Base-by-base conservation (phyloP, 148 eudicot species). In the Simmondsia chinensis region DNA sequence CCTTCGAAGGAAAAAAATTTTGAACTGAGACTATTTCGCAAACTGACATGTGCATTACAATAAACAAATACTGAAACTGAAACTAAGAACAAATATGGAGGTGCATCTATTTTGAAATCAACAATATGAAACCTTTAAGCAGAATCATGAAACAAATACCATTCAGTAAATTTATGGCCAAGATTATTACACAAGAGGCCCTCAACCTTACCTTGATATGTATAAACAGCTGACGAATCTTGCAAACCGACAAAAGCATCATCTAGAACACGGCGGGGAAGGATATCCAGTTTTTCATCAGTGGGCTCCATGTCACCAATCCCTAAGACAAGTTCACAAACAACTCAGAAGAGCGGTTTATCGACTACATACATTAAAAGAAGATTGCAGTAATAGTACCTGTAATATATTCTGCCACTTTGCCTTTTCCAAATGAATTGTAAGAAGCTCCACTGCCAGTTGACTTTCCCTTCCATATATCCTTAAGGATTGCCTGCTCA, bases 391-490 rank as follows among this genome's bases (percentile, higher is more conserved):
- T 23, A 43, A 12, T 37, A 57, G 45, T 60, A 84, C 95, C 95
- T 61, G 69, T 11, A 39, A 58, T 24, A 48, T 45, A 54, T 40
- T 83, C 97, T 30, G 52, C 45, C 12, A 72, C 65, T 50, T 66
- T 65, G 10, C 70, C 74, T 59, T 77, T 78, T 69, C 54, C 61
- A 33, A 38, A 54, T 20, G 74, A 46, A 74, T 58, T 75, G 72
- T 80, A 59, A 7, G 75, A 58, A 14, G 66, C 69, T 20, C 73
- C 85, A 64, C 97, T 76, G 30, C 72, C 59, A 33, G 65, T 71
- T n/a, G 76, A 56, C 59, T 71, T 73, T 14, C 97, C 97, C 56
- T 67, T 81, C 84, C 87, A 85, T 49, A 89, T 63, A 56, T 78
- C 97, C 27, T 48, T 60, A 37, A 81, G 70, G 41, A 79, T 46